Conservation (phyloP, 116 monocot genomes). For the Trichopus zeylanicus region DNA sequence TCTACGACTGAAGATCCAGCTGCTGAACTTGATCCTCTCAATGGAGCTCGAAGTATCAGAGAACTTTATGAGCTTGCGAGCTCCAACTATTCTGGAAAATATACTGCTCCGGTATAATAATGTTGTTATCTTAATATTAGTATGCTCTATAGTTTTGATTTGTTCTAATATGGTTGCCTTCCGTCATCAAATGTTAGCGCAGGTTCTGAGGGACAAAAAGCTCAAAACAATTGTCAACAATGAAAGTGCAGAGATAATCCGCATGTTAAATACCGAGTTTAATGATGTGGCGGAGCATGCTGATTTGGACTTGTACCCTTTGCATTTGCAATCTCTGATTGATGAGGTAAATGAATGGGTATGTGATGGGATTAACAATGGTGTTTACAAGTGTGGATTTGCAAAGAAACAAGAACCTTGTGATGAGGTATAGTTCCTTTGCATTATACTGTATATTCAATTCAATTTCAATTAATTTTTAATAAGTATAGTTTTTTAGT, state of each 20-base stretch:
- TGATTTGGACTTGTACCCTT: constrained; percentile 69
- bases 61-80: constrained; percentile 81
- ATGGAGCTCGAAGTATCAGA: constrained; percentile 69
- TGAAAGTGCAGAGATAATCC: constrained; percentile 83
- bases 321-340: constrained; percentile 40
- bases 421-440: constrained; percentile 51
- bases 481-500: background rate
- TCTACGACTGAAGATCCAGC: constrained; percentile 53
- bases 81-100: constrained; percentile 79
- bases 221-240: constrained; percentile 81
- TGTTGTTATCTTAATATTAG: background rate
- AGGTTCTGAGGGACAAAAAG: constrained; percentile 97
- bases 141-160: background rate
- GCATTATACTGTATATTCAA: background rate
- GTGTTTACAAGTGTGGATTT: constrained; percentile 93
- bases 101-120: constrained; percentile 77
- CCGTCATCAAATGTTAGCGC: constrained; percentile 1
- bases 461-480: background rate
- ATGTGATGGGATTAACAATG: constrained; percentile 83
- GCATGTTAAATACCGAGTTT: constrained; percentile 83
- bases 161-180: background rate
- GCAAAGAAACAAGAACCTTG: constrained; percentile 85
- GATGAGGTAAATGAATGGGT: constrained; percentile 86
- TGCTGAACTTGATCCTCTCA: constrained; percentile 56
- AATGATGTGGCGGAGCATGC: constrained; percentile 75